Conservation (phyloP, 2,329 filamentous ascomycete species). For the Aspergillus pseudonomiae region DNA sequence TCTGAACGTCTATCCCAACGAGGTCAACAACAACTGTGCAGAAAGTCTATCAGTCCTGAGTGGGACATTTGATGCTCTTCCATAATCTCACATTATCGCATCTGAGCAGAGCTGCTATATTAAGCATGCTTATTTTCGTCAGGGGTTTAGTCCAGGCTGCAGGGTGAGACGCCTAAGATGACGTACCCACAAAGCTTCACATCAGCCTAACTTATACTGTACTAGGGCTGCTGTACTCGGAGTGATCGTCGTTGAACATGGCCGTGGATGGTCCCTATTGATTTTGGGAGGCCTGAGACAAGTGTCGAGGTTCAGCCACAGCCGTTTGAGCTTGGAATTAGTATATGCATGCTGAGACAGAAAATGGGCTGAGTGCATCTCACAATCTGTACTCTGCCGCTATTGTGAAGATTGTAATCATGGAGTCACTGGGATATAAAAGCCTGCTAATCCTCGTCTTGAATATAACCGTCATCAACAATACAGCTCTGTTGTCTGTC, state of each 20-base stretch:
- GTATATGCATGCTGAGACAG: not conserved
- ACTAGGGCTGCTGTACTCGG: not conserved
- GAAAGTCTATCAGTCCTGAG: not conserved
- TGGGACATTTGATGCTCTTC: not conserved
- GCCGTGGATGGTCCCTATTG: not conserved
- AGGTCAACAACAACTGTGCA: not conserved
- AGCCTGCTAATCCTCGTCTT: not conserved
- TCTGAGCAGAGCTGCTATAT: not conserved
- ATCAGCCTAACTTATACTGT: not conserved
- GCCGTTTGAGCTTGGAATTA: not conserved
- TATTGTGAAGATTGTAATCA: not conserved
- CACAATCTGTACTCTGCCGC: not conserved
- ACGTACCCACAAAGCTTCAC: not conserved
- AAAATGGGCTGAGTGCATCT: not conserved
- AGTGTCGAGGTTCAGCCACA: not conserved
- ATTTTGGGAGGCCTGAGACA: not conserved
- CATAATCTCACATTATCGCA: not conserved
- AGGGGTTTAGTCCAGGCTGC: not conserved
- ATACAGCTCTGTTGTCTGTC: not conserved
- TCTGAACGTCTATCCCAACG: not conserved
- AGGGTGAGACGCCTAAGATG: not conserved
- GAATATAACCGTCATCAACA: not conserved
- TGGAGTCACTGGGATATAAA: not conserved
- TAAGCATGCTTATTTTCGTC: not conserved
- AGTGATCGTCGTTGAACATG: not conserved